Evolutionary conservation across 164 flowering plant species (phyloP), one percentile per base, ranked within the genome.

Genomic region (Annona cherimola): DNA sequence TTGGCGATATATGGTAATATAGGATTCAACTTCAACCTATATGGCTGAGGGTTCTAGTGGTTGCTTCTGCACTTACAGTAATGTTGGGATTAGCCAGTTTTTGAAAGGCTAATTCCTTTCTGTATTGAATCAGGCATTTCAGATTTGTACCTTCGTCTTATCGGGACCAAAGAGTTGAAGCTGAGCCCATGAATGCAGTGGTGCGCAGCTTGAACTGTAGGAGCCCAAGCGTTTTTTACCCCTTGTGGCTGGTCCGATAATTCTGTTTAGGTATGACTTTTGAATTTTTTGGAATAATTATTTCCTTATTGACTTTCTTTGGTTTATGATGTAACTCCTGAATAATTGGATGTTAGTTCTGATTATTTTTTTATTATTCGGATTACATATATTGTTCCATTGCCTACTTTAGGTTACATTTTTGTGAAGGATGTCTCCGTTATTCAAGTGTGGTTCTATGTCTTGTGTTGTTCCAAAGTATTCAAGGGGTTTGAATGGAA

Each of bases 61-160:
- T 83, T 79, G 66, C 61, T 9, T 69, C 59, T 87, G 79, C 76
- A 76, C 66, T 72, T 76, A 88, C 90, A 77, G 79, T 87, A 79
- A 16, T 59, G 50, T 55, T 69, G 88, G 86, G 79, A 75, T 59
- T 67, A 75, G 73, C 81, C 73, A 69, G 80, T 87, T 86, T 81
- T 82, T 82, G 76, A 76, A 73, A 46, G 85, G 84, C 71, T 75
- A 44, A 71, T 85, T 78, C 83, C 81, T 45, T 72, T 71, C 62
- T 55, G 45, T 75, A 59, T 54, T 50, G 14, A 50, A 50, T 50
- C 57, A 50, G 57, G 5, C 57, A 50, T 9, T 9, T 50, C 57
- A 16, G 42, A n/a, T 69, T 41, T 39, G 11, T 14, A 16, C 6
- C 70, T 20, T 57, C 42, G 67, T 4, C 44, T 12, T 43, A 39